Base-by-base conservation (phyloP, 495 filamentous ascomycete genomes). In the Penicillium cataractarum region DNA sequence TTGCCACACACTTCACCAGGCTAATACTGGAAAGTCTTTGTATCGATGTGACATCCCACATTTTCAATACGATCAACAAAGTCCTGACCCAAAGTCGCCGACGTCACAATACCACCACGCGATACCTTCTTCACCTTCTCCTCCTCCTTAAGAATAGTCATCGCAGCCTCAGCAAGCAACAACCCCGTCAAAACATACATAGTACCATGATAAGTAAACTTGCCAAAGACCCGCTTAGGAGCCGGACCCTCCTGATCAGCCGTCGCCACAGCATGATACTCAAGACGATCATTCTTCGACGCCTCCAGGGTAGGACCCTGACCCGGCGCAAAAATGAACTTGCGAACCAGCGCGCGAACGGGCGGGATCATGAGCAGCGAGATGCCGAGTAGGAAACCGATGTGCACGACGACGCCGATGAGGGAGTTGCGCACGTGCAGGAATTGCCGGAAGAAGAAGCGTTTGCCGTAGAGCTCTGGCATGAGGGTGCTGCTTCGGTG, bases 401-500 rank as follows among this genome's bases (percentile, higher is more conserved):
- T 75, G 65, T 92, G 88, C 29, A 89, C 71, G 1, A 76, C 63
- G 1, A 87, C 63, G 1, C 86, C 92, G 6, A 73, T 65, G 24
- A 91, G 54, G n/a, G 74, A 75, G 67, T 86, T 92, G 10, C 83
- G 80, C 0, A 87, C 82, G 33, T 80, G 83, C 71, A 86, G 78
- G 70, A 88, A 92, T 68, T 93, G 88, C 32, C 77, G 79, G 72
- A 89, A 92, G 32, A 82, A 79, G 73, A 97, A 97, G 4, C 84
- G 82, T 5, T 85, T 82, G 0, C 92, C 92, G 74, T 96, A 95
- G 48, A 83, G 76, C 5, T 82, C 78, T 13, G 85, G 81, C 58
- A 92, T 80, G 4, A 97, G 71, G 4, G 89, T 90, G 87, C 92
- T 95, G 40, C 83, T 86, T 56, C 92, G 87, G 57, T 93, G 84